Evolutionary conservation across 306 rosid genomes (phyloP).

Genomic region (Vachellia pachyceras): DNA sequence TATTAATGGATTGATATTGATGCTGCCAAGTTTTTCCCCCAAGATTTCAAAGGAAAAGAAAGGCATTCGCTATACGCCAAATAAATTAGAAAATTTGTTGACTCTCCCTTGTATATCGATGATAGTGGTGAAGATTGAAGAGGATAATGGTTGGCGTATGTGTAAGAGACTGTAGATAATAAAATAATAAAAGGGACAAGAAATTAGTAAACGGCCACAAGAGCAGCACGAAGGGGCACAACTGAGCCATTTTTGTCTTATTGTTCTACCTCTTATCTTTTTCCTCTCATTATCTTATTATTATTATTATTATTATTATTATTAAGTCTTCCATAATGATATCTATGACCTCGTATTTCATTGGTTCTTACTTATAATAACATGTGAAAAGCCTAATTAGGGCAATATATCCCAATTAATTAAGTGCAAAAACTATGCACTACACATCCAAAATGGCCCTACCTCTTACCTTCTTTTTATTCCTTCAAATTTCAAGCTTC

Average conservation of each 20-base stretch:
- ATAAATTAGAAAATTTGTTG: neutral
- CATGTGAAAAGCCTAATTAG: neutral
- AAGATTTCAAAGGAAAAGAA: neutral
- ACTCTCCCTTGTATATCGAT: neutral
- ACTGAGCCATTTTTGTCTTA: conserved; percentile 27
- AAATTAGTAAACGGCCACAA: conserved; percentile 34
- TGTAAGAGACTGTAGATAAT: neutral
- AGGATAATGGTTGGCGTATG: conserved; percentile 25
- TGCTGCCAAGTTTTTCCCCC: neutral
- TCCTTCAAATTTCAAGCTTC: neutral
- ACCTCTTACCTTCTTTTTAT: neutral
- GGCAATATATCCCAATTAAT: neutral
- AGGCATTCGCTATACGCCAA: neutral
- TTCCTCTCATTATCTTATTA: neutral
- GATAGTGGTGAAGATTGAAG: conserved; percentile 27
- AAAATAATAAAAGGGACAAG: conserved; percentile 30
- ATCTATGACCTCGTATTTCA: conserved; percentile 18
- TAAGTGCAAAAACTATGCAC: conserved; percentile 3
- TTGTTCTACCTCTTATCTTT: conserved; percentile 27
- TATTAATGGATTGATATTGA: too few relatives aligned
- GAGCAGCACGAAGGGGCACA: conserved; percentile 14
- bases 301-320: neutral
- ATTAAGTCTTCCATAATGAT: conserved; percentile 12
- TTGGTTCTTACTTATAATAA: conserved; percentile 20
- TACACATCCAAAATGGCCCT: conserved; percentile 2